Evolutionary conservation across 2,329 filamentous ascomycete species (phyloP), one percentile per base, ranked within the genome.

Genomic region (Macrophomina phaseolina): DNA sequence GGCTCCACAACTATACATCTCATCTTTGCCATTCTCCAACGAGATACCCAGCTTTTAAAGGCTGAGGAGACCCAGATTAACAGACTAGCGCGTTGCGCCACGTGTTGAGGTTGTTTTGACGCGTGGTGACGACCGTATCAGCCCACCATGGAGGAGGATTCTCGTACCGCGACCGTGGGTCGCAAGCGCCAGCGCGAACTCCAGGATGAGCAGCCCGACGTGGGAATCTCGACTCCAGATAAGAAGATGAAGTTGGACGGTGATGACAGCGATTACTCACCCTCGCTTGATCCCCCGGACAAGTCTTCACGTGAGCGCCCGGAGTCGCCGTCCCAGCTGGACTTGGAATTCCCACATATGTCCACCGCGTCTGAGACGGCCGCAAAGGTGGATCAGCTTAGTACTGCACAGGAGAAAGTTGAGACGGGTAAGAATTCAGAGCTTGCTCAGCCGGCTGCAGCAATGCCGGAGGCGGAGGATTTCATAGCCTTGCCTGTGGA

Each of bases 151-250:
- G 53, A 56, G 45, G 55, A 67, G 48, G 69, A 85, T 70, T 85
- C 83, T 18, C 77, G 83, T 56, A 84, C 81, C 45, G 80, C 80
- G 53, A 75, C 78, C 2, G 74, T 84, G 30, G 81, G 81, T 16
- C 69, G 73, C 45, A 79, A 78, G 72, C 80, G 80, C 18, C 51
- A 65, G 45, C 63, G 63, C 52, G 63, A 56, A 2, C 23, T 36
- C 7, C 56, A 67, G 30, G 56, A 55, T 16, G 48, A 56, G 28
- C 36, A 48, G 32, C 3, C 42, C 38, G 52, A 51, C 30, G 30
- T 6, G 2, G 40, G 5, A 2, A 40, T 28, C 16, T 18, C 52
- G 38, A 64, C 42, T 16, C 30, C 51, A 30, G 53, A 65, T n/a
- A 64, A 53, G 49, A 65, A 32, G 40, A 34, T 28, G 40, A 65